Conservation (phyloP, 352 stramenopile genomes). For the Globisporangium irregulare region DNA sequence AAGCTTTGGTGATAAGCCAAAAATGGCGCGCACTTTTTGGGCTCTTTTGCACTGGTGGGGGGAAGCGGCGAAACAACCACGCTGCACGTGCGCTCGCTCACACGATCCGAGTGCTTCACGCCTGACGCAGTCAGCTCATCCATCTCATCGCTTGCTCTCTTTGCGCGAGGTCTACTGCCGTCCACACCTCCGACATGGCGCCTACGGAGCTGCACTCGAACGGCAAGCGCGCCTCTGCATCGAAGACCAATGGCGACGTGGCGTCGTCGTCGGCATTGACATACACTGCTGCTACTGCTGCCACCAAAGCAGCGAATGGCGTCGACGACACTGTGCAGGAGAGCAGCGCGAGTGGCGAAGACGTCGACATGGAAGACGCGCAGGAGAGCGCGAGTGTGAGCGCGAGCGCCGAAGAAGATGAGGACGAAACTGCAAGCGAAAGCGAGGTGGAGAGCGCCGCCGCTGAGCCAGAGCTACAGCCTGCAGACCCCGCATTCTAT, state of each 20-base stretch:
- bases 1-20: background rate
- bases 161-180: background rate
- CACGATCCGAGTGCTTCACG: background rate
- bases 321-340: background rate
- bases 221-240: background rate
- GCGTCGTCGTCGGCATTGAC: background rate
- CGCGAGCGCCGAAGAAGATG: background rate
- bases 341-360: background rate
- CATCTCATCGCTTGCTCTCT: background rate
- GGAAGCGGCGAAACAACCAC: background rate
- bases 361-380: constrained; percentile 7
- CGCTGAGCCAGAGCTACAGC: background rate
- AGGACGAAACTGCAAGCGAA: background rate
- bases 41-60: constrained; percentile 2
- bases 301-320: background rate
- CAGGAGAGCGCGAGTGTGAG: constrained; percentile 1
- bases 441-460: background rate
- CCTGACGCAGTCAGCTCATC: background rate
- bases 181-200: background rate
- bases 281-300: background rate
- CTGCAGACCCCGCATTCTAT: constrained; percentile 9
- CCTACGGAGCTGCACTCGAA: background rate
- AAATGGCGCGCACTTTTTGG: constrained; percentile 12
- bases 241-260: background rate
- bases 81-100: background rate